phyloP scores from a whole-genome alignment of 225 moss, liverwort and hornwort genomes.

The Anthoceros angustus region DNA sequence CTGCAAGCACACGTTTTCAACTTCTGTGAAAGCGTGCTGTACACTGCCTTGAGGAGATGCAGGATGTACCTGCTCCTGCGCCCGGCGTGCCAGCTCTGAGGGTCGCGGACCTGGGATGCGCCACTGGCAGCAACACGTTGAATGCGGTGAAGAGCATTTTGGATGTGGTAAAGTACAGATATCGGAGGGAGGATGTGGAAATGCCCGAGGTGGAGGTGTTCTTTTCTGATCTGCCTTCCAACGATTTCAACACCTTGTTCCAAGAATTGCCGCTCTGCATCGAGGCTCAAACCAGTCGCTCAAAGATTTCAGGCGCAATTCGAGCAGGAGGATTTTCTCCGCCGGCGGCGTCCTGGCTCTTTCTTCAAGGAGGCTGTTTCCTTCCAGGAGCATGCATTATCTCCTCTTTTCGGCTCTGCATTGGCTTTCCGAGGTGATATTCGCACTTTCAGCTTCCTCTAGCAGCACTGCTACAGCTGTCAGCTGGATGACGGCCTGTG shows the following conservation, averaged over 20 bases:
- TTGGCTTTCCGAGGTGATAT: slow-evolving; percentile 5
- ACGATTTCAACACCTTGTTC: slow-evolving; percentile 9
- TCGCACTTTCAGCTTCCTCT: background rate
- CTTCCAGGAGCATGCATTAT: slow-evolving; percentile 1
- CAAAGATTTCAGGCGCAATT: background rate
- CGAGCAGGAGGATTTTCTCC: background rate
- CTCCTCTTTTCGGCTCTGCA: background rate
- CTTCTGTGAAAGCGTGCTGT: too few species aligned
- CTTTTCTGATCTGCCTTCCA: slow-evolving; percentile 6
- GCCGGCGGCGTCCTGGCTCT: background rate
- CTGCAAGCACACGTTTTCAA: too few species aligned
- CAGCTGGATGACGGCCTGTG: background rate
- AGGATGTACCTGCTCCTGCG: too few species aligned
- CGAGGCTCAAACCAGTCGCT: background rate
- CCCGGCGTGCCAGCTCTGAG: background rate
- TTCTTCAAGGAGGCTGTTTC: slow-evolving; percentile 7
- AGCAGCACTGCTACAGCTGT: background rate
- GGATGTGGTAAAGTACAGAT: background rate
- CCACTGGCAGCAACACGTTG: slow-evolving; percentile 1
- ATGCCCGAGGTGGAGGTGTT: slow-evolving; percentile 1
- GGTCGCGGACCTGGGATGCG: slow-evolving; percentile 6
- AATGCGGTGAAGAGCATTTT: background rate
- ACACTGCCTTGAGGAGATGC: too few species aligned
- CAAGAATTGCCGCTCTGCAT: slow-evolving; percentile 3
- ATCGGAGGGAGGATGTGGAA: background rate